Conservation (phyloP, 2,329 filamentous ascomycete species). For the Aspergillus ibericus region DNA sequence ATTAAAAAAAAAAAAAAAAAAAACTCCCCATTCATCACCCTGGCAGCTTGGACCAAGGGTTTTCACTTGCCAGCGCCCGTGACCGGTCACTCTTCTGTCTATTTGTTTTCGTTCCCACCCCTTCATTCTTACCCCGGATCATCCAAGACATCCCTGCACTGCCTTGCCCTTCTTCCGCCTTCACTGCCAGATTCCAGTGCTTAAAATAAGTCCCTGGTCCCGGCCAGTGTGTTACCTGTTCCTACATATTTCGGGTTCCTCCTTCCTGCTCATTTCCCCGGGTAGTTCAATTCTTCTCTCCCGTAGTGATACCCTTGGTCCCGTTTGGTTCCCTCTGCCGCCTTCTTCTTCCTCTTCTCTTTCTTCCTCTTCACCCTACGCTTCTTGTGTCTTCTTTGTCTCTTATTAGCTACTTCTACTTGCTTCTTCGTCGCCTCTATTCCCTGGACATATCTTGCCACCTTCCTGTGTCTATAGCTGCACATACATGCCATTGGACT, state of each 20-base stretch:
- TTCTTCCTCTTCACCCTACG: background rate
- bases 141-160: conserved; percentile 4
- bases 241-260: background rate
- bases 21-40: background rate
- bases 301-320: conserved; percentile 2
- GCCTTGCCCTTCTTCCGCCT: background rate
- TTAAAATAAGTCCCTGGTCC: background rate
- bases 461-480: background rate
- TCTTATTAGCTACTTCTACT: background rate
- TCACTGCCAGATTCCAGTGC: background rate
- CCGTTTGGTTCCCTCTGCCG: background rate
- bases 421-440: background rate
- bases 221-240: background rate
- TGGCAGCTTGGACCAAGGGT: background rate
- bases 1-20: no score
- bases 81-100: background rate
- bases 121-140: conserved; percentile 9
- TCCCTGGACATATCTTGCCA: background rate
- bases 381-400: background rate
- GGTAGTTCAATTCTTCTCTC: background rate
- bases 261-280: background rate
- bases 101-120: conserved; percentile 3
- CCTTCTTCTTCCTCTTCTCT: background rate
- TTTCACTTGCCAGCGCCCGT: background rate
- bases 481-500: background rate